Evolutionary conservation across 2,329 filamentous ascomycete species (phyloP).

Genomic region (Ambrosiella xylebori): DNA sequence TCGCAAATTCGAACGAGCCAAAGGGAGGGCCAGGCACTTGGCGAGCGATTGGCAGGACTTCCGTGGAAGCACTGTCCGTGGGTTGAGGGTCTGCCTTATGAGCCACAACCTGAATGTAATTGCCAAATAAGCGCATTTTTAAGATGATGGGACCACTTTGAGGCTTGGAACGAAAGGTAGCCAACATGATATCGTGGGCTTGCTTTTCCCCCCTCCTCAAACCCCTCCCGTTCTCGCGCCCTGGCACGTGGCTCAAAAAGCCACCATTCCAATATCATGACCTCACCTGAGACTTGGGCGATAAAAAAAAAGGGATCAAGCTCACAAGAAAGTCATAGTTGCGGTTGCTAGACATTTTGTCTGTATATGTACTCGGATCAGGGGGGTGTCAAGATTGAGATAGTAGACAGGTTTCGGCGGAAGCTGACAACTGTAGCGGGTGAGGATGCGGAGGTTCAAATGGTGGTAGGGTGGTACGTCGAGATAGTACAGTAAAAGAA

Average conservation of each 20-base stretch:
- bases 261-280: neutral
- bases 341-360: slow-evolving; percentile 76
- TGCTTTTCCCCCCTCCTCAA: neutral
- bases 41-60: neutral
- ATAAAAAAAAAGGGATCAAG: slow-evolving; percentile 1
- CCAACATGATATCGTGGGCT: neutral
- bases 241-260: neutral
- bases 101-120: neutral
- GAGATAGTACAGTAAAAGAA: neutral
- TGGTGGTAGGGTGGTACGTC: neutral
- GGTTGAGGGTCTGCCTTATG: neutral
- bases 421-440: neutral
- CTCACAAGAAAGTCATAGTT: slow-evolving; percentile 97
- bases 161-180: neutral
- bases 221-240: neutral
- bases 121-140: neutral
- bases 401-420: neutral
- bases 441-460: neutral
- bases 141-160: too few relatives aligned
- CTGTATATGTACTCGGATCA: neutral
- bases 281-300: neutral
- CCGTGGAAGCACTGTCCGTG: neutral
- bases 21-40: neutral
- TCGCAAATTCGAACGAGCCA: neutral
- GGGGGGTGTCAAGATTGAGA: neutral